Conservation (phyloP, 352 stramenopile species). For the Phytophthora chlamydospora region DNA sequence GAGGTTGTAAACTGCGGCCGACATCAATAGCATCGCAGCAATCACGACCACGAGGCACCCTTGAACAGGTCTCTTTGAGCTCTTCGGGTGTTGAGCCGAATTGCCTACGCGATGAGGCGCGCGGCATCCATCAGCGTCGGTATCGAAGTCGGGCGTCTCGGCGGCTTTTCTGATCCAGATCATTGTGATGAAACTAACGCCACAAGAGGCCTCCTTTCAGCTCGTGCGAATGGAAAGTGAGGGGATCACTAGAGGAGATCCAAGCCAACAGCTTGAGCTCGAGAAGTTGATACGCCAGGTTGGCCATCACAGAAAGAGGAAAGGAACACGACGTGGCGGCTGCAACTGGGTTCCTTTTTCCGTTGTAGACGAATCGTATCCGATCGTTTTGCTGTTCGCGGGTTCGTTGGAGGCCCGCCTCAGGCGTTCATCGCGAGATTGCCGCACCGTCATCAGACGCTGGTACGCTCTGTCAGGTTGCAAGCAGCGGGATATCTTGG, state of each 20-base stretch:
- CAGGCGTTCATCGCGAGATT: neutral
- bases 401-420: constrained; percentile 3
- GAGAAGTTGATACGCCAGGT: constrained; percentile 4
- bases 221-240: neutral
- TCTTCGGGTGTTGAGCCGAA: neutral
- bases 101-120: neutral
- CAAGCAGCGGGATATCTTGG: too few relatives aligned
- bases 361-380: constrained; percentile 7
- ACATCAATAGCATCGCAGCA: neutral
- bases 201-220: too few relatives aligned
- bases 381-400: constrained; percentile 7
- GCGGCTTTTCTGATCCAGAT: neutral
- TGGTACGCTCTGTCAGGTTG: too few relatives aligned
- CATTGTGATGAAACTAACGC: neutral
- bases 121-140: too few relatives aligned
- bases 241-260: neutral
- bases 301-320: neutral
- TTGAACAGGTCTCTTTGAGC: neutral
- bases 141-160: neutral
- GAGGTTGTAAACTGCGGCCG: constrained; percentile 3
- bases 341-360: constrained; percentile 12
- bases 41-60: constrained; percentile 3
- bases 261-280: neutral
- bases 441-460: too few relatives aligned
- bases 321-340: neutral